These are phyloP conservation scores for Pleurotus giganteus DNA, from an alignment of 768 basidiomycete species.

Conservation along the genomic window DNA sequence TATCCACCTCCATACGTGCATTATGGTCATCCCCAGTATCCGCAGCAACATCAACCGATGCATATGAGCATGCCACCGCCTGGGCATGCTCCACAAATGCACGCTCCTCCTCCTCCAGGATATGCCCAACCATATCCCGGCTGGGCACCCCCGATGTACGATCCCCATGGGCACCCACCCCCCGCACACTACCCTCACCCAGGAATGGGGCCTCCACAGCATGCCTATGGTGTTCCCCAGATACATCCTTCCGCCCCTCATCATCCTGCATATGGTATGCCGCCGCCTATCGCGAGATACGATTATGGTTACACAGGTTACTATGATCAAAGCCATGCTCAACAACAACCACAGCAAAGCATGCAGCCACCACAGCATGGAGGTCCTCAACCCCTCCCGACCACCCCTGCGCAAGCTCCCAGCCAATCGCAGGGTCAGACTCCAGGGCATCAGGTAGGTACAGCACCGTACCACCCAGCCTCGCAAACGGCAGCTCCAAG, in stretches of 20 bases:
- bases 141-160: conserved; percentile 12
- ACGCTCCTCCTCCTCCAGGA: conserved; percentile 7
- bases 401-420: neutral
- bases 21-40: conserved; percentile 4
- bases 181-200: conserved; percentile 4
- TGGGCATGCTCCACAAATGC: conserved; percentile 11
- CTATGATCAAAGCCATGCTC: conserved; percentile 17
- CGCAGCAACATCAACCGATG: conserved; percentile 4
- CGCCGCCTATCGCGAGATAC: conserved; percentile 8
- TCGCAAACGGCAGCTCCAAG: neutral
- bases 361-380: conserved; percentile 2
- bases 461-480: neutral
- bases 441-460: neutral
- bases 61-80: conserved; percentile 11
- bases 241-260: conserved; percentile 13
- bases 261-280: conserved; percentile 11
- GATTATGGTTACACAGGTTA: conserved; percentile 13
- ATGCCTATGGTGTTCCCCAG: conserved; percentile 6
- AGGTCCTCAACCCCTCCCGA: neutral
- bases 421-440: neutral
- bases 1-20: conserved; percentile 11
- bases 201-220: conserved; percentile 9
- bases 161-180: conserved; percentile 14
- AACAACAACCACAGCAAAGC: conserved; percentile 19
- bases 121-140: conserved; percentile 5